These are phyloP conservation scores for Cotoneaster glaucophyllus DNA, from an alignment of 306 rosid species.

Conservation along the genomic window DNA sequence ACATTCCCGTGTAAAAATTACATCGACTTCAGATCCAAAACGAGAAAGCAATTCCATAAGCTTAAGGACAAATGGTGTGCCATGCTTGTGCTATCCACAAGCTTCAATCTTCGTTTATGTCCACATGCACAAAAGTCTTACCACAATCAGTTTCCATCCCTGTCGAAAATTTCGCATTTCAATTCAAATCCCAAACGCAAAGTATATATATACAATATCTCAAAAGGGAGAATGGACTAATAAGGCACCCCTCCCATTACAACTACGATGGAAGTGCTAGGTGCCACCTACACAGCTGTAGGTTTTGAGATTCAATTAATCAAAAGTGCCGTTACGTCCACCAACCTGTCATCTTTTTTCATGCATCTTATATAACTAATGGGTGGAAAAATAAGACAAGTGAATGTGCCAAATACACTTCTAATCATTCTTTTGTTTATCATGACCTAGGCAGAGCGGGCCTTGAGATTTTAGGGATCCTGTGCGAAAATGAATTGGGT, in stretches of 20 bases:
- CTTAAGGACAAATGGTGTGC: neutral
- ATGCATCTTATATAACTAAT: too few species aligned
- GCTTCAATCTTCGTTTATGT: neutral
- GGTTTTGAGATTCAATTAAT: neutral
- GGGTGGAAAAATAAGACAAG: too few species aligned
- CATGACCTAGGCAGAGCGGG: too few species aligned
- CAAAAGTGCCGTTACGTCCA: too few species aligned
- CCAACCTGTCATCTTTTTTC: too few species aligned
- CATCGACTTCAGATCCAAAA: neutral
- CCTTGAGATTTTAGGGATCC: too few species aligned
- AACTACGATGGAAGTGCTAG: neutral
- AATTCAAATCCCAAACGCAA: neutral
- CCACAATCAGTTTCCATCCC: neutral
- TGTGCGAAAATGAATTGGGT: too few species aligned
- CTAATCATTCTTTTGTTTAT: too few species aligned
- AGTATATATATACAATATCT: neutral
- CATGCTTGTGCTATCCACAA: constrained; percentile 25
- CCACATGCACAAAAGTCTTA: neutral
- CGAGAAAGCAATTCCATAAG: neutral
- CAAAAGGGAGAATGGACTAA: neutral
- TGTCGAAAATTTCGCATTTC: constrained; percentile 3
- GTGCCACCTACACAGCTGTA: neutral
- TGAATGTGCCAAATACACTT: too few species aligned
- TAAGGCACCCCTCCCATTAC: neutral
- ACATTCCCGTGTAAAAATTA: neutral